These are phyloP conservation scores for Saccharomycopsis babjevae DNA, from an alignment of 805 yeast species.

Conservation along the genomic window DNA sequence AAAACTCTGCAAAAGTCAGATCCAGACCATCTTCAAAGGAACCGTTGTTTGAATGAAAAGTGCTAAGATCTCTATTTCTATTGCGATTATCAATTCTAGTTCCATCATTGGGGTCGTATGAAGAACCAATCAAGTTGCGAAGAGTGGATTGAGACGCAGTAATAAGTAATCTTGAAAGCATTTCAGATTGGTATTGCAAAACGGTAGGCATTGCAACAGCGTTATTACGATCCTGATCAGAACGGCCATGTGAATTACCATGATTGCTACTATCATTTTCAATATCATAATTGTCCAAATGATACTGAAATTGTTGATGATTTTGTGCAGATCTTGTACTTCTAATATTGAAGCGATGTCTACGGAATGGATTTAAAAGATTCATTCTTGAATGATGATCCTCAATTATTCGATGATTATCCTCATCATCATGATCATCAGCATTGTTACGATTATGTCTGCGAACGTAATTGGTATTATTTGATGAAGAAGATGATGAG, in stretches of 20 bases:
- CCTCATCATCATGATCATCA: background rate
- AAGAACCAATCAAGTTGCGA: constrained; percentile 27
- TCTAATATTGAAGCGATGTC: constrained; percentile 1
- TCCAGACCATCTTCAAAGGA: constrained; percentile 24
- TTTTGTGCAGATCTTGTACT: background rate
- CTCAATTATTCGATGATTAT: background rate
- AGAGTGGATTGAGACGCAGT: constrained; percentile 38
- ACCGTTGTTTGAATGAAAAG: constrained; percentile 3
- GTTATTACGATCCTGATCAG: background rate
- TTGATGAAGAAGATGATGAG: background rate
- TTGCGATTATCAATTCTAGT: constrained; percentile 24
- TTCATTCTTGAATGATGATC: background rate
- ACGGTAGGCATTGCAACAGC: background rate
- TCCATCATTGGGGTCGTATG: constrained; percentile 22
- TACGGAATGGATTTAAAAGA: background rate
- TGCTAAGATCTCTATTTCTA: constrained; percentile 12
- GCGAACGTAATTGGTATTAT: background rate
- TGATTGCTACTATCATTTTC: background rate
- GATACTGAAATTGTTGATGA: background rate
- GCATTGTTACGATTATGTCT: background rate
- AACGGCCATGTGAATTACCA: background rate
- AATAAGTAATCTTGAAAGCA: constrained; percentile 34
- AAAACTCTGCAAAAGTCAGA: constrained; percentile 35
- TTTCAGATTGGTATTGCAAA: constrained; percentile 28
- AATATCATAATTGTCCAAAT: background rate